Percentiles rank a stretch among this genome's conserved stretches.
Conservation (phyloP, 257 asterid genomes). For the Linderniella brevidens region DNA sequence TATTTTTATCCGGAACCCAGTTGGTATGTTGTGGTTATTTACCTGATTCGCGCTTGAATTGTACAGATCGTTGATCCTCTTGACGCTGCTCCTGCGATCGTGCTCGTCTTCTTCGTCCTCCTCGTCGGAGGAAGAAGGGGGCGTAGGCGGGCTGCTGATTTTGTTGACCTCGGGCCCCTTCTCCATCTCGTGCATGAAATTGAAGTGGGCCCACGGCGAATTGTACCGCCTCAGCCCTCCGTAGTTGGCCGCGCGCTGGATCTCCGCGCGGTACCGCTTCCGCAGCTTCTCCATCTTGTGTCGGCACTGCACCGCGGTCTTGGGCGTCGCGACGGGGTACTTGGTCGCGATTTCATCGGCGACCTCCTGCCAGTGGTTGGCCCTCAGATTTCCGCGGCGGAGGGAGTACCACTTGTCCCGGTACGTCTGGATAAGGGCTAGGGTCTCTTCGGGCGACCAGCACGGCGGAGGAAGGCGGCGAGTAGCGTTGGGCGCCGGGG, state of each 20-base stretch:
- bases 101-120: conserved; percentile 39
- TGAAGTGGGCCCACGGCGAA: conserved; percentile 73
- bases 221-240: conserved; percentile 36
- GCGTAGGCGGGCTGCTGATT: conserved; percentile 12
- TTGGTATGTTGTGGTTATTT: conserved; percentile 24
- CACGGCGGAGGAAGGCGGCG: conserved; percentile 89
- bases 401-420: conserved; percentile 75
- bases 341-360: conserved; percentile 46
- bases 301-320: conserved; percentile 92
- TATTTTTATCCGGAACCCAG: conserved; percentile 62
- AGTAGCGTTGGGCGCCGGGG: conserved; percentile 21
- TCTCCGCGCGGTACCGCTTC: conserved; percentile 51
- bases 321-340: conserved; percentile 31
- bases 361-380: conserved; percentile 74
- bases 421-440: conserved; percentile 53
- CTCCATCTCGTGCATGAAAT: conserved; percentile 64
- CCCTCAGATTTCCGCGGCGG: conserved; percentile 61
- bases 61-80: conserved; percentile 39
- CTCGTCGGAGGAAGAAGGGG: conserved; percentile 31
- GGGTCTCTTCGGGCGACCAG: conserved; percentile 73
- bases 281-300: conserved; percentile 99
- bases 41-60: conserved; percentile 17
- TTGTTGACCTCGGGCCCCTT: conserved; percentile 26
- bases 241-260: conserved; percentile 26
- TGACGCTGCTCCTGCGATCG: conserved; percentile 19